phyloP scores from a whole-genome alignment of 2,329 filamentous ascomycete species.

The Fusarium pilosicola region DNA sequence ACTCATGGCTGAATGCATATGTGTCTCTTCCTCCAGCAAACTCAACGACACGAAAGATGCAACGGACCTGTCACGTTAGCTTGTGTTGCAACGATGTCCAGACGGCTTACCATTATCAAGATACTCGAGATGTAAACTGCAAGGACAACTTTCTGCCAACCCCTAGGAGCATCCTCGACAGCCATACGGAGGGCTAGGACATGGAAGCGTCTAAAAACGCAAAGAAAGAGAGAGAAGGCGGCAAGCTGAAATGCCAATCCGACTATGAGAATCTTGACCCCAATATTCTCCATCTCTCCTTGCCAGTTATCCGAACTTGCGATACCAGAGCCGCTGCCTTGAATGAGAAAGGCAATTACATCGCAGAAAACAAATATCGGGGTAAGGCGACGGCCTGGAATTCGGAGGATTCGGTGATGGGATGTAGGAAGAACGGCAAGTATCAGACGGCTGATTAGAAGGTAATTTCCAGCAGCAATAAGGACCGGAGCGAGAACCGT shows the following conservation, averaged over 20 bases:
- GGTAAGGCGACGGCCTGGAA: slow-evolving; percentile 53
- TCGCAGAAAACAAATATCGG: slow-evolving; percentile 59
- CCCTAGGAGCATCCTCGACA: slow-evolving; percentile 43
- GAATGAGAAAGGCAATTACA: slow-evolving; percentile 56
- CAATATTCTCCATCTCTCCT: slow-evolving; percentile 51
- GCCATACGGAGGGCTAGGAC: slow-evolving; percentile 39
- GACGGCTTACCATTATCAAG: slow-evolving; percentile 55
- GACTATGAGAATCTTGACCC: slow-evolving; percentile 54
- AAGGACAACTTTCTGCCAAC: slow-evolving; percentile 52
- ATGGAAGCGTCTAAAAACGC: slow-evolving; percentile 53
- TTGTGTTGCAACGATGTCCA: neutral
- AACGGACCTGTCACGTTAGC: slow-evolving; percentile 53
- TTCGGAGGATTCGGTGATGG: slow-evolving; percentile 49
- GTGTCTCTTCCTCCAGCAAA: slow-evolving; percentile 62
- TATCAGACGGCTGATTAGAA: slow-evolving; percentile 60
- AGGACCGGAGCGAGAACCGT: slow-evolving; percentile 62
- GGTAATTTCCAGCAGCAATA: slow-evolving; percentile 61
- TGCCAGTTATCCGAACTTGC: slow-evolving; percentile 56
- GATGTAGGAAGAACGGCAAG: slow-evolving; percentile 48
- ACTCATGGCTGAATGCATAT: slow-evolving; percentile 62
- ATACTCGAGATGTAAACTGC: slow-evolving; percentile 57
- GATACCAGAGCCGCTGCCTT: slow-evolving; percentile 57
- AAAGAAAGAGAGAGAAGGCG: slow-evolving; percentile 54
- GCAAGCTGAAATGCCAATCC: slow-evolving; percentile 55
- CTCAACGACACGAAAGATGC: slow-evolving; percentile 64